Base-by-base conservation (phyloP, 352 stramenopile species). In the Pythium utonaiense region DNA sequence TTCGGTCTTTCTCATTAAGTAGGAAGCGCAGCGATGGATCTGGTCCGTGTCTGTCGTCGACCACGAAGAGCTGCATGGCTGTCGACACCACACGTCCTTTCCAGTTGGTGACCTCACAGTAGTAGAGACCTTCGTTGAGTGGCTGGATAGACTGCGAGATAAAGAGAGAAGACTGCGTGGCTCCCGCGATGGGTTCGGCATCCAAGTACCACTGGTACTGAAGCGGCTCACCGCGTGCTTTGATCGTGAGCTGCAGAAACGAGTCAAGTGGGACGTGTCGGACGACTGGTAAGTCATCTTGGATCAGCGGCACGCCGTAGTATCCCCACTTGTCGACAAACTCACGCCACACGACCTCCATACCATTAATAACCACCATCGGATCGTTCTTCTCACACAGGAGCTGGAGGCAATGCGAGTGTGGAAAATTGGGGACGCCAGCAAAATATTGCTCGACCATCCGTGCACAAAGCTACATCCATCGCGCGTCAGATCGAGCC, bases 291-390 rank as follows among this genome's bases (percentile, higher is more conserved):
- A 92, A 61, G 30, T 91, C 79, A 34, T 69, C 60, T 14, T 77
- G 50, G 42, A 91, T 60, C 17, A 83, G 25, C 31, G 83, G 83
- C 66, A 33, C 52, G 69, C 79, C 79, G 47, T 78, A 80, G 57
- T 90, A 81, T 1, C 75, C 78, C 80, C 83, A 92, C 12, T 78
- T 84, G 53, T 88, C 67, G 12, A 77, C 62, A 30, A 88, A 89
- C 1, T 59, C 66, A 14, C 25, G 36, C 83, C 80, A 92, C 28
- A 80, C 52, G 3, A 24, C 47, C 44, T 65, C 57, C 7, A 92
- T 66, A 7, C 50, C 30, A 8, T 48, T 50, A 6, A 74, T 62
- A 6, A 66, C 38, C 9, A 19, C 16, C 16, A 62, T 22, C n/a
- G 65, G 27, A n/a, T 68, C 62, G 3, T 19, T 17, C 1, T 33